Conservation (phyloP, 768 basidiomycete species). For the Rhodotorula kratochvilovae region DNA sequence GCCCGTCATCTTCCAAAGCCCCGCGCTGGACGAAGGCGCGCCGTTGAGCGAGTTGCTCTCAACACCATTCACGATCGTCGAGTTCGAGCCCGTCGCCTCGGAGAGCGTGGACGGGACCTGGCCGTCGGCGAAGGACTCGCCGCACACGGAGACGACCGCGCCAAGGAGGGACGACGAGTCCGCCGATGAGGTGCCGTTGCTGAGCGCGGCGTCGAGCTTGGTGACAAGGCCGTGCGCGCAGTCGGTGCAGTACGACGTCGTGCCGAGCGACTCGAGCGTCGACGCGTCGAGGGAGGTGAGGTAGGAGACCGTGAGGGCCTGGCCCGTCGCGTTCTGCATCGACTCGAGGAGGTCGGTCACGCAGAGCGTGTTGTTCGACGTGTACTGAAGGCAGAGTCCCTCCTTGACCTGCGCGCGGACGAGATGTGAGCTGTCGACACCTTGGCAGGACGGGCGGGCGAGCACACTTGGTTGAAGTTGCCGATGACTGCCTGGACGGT, state of each 20-base stretch:
- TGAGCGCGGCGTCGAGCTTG: neutral
- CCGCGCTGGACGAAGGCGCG: neutral
- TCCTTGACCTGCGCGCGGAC: neutral
- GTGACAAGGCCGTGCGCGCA: conserved; percentile 43
- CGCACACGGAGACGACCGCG: neutral
- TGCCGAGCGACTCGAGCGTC: conserved; percentile 25
- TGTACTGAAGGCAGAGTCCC: conserved; percentile 13
- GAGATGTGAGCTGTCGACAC: no score
- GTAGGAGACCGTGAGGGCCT: conserved; percentile 40
- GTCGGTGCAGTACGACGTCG: conserved; percentile 45
- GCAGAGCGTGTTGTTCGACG: conserved; percentile 45
- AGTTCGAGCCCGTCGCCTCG: neutral
- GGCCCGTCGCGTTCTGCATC: conserved; percentile 44
- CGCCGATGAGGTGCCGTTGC: neutral
- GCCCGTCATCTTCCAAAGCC: neutral
- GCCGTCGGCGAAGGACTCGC: conserved; percentile 2
- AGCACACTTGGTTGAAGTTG: conserved; percentile 13
- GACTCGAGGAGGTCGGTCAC: conserved; percentile 43
- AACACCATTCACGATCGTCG: neutral
- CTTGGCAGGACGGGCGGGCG: no score
- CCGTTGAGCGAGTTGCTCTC: neutral
- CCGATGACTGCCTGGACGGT: neutral
- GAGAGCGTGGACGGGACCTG: neutral
- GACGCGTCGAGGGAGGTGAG: conserved; percentile 40
- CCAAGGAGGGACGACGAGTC: neutral